Conservation (phyloP, 2,329 filamentous ascomycete genomes). For the Colletotrichum shisoi region DNA sequence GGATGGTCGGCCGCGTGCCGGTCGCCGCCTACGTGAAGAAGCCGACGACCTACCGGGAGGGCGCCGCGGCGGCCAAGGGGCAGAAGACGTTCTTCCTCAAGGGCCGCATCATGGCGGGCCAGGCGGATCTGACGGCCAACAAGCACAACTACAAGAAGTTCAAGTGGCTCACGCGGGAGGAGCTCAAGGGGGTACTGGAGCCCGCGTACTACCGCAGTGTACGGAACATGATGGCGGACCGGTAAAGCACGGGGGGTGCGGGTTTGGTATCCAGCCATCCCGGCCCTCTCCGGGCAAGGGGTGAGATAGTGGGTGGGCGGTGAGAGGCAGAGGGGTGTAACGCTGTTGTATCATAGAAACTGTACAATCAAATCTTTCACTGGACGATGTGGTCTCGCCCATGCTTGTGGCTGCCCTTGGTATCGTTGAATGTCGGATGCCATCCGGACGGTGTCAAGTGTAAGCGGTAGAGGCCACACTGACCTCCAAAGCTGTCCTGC, state of each 20-base stretch:
- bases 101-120: slow-evolving; percentile 95
- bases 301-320: slow-evolving; percentile 49
- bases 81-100: slow-evolving; percentile 97
- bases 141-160: slow-evolving; percentile 79
- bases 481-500: background rate
- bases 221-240: slow-evolving; percentile 82
- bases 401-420: no score
- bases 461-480: background rate
- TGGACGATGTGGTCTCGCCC: slow-evolving; percentile 12
- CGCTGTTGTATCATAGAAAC: slow-evolving; percentile 52
- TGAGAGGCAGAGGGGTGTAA: slow-evolving; percentile 40
- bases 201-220: slow-evolving; percentile 76
- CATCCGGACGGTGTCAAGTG: background rate
- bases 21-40: slow-evolving; percentile 78
- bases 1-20: slow-evolving; percentile 91
- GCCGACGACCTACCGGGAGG: slow-evolving; percentile 56
- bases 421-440: background rate
- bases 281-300: background rate
- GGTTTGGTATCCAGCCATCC: background rate
- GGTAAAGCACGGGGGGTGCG: slow-evolving; percentile 57
- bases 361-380: slow-evolving; percentile 43
- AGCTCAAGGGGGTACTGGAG: slow-evolving; percentile 74
- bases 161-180: slow-evolving; percentile 90
- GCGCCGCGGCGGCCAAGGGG: slow-evolving; percentile 60
- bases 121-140: slow-evolving; percentile 80